Evolutionary conservation across 495 filamentous ascomycete genomes (phyloP), one percentile per base, ranked within the genome.

Genomic region (Aspergillus wentii): DNA sequence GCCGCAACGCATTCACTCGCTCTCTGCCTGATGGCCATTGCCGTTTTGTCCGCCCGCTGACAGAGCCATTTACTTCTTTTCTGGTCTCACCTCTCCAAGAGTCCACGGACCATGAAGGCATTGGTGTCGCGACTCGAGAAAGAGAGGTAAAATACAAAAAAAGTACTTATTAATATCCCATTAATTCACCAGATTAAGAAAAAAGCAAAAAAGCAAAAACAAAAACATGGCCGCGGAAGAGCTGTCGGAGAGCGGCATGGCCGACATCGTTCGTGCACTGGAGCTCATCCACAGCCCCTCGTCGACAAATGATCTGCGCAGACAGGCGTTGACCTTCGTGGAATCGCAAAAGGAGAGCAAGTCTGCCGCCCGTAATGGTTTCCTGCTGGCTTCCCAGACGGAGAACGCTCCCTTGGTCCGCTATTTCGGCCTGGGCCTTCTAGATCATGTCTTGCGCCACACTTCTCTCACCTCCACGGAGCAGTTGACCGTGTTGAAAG

Each of bases 341-440:
- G 91, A 97, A 54, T 61, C 82, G 13, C 72, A 90, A 43, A 95
- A 95, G 61, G 71, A 75, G 19, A 75, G 82, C 50, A 69, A 78
- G 31, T 76, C 86, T 36, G 89, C 90, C 0, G 87, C 88, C 10
- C 79, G 78, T 15, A 80, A 88, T 63, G 94, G 94, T n/a, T 94
- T 85, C 60, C 72, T 77, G 17, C 75, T 99, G 37, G 89, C 89
- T 23, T 76, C 75, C 36, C 82, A 85, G 54, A 71, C 71, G 43
- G 61, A 73, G 8, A 84, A 91, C 49, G 74, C 83, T 29, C 75
- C 86, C 9, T 74, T 91, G 23, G 85, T 97, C 28, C 85, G 92
- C 45, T 89, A 96, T 61, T 99, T 92, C 58, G 94, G 88, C 29
- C 71, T 99, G 17, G 88, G 88, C 8, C 72, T 97, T 15, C 74